Evolutionary conservation across 495 filamentous ascomycete species (phyloP).

Genomic region (Penicillium samsonianum): DNA sequence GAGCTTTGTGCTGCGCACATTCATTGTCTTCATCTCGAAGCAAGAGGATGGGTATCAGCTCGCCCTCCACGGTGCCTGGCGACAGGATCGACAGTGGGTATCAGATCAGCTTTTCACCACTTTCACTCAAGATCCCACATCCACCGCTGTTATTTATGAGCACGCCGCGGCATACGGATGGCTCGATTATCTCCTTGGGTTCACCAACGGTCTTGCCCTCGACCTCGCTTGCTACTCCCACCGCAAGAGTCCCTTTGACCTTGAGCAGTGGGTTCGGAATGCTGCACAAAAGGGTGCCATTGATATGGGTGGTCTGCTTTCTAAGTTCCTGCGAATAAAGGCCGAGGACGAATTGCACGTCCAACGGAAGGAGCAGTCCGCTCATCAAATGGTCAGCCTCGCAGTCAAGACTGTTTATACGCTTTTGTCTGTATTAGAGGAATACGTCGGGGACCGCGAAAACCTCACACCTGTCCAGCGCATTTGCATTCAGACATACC

Average conservation of each 20-base stretch:
- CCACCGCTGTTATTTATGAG: conserved; percentile 79
- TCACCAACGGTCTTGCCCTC: conserved; percentile 78
- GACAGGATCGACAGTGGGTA: conserved; percentile 81
- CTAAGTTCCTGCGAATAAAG: conserved; percentile 78
- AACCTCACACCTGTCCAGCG: conserved; percentile 70
- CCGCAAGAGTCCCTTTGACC: conserved; percentile 73
- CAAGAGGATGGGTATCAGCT: conserved; percentile 72
- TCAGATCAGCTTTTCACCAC: conserved; percentile 73
- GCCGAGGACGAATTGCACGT: conserved; percentile 75
- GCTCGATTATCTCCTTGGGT: conserved; percentile 74
- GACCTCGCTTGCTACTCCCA: conserved; percentile 91
- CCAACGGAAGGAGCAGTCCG: conserved; percentile 62
- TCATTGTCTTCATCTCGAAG: conserved; percentile 62
- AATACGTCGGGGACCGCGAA: conserved; percentile 57
- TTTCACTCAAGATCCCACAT: conserved; percentile 72
- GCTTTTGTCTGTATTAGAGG: conserved; percentile 76
- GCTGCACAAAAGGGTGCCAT: conserved; percentile 57
- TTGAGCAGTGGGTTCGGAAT: conserved; percentile 77
- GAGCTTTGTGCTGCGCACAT: conserved; percentile 60
- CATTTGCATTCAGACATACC: conserved; percentile 86
- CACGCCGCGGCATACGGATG: conserved; percentile 75
- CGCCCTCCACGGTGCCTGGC: conserved; percentile 86
- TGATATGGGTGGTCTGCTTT: conserved; percentile 63
- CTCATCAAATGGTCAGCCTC: conserved; percentile 68
- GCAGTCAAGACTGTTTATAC: conserved; percentile 81